Evolutionary conservation across 1,284 basidiomycete species (phyloP).

Genomic region (Ganoderma leucocontextum): DNA sequence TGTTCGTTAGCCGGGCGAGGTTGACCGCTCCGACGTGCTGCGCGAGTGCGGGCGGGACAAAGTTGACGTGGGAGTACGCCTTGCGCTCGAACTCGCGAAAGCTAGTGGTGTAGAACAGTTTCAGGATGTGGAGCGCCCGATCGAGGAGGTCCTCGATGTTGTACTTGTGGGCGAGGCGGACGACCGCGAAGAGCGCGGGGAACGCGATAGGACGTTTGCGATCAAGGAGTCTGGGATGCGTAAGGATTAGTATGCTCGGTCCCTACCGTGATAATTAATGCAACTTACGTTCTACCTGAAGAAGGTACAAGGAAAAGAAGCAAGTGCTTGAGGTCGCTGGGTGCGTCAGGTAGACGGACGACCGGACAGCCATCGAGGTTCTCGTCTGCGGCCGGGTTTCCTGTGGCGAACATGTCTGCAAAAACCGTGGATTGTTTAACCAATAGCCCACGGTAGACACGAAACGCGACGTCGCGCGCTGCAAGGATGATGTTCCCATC

Average conservation of each 20-base stretch:
- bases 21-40: constrained; percentile 10
- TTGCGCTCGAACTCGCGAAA: not conserved
- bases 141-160: constrained; percentile 13
- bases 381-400: constrained; percentile 1
- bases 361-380: constrained; percentile 17
- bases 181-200: not conserved
- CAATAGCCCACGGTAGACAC: constrained; percentile 66
- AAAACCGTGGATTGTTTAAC: constrained; percentile 19
- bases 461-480: constrained; percentile 63
- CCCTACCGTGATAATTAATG: not conserved
- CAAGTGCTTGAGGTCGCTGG: constrained; percentile 1
- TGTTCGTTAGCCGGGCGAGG: constrained; percentile 6
- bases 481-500: constrained; percentile 76
- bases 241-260: not conserved
- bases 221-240: not conserved
- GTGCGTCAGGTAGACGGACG: constrained; percentile 17
- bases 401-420: constrained; percentile 20
- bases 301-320: not conserved
- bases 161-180: constrained; percentile 25
- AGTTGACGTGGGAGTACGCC: not conserved
- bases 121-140: not conserved
- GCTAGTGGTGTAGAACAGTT: not conserved
- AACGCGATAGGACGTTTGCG: not conserved
- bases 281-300: not conserved
- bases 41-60: not conserved